Evolutionary conservation across 2,329 filamentous ascomycete genomes (phyloP).

Genomic region (Xylaria sp.): DNA sequence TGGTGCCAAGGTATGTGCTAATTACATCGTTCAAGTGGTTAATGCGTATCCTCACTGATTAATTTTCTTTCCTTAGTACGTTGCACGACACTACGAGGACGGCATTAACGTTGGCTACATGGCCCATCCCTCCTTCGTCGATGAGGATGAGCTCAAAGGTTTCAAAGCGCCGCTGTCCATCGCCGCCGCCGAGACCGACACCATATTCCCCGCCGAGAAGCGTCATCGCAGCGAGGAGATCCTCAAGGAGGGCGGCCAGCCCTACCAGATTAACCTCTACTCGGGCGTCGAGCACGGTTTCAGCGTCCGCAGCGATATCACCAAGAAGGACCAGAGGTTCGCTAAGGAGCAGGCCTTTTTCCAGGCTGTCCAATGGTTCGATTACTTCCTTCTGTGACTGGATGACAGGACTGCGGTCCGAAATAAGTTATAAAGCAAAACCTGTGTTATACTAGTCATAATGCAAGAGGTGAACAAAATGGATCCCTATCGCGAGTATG

Average conservation of each 20-base stretch:
- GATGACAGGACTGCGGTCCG: neutral
- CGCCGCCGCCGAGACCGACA: constrained; percentile 71
- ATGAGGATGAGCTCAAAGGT: constrained; percentile 71
- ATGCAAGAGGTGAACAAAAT: neutral
- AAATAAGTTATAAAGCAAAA: constrained; percentile 32
- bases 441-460: neutral
- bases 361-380: constrained; percentile 83
- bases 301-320: constrained; percentile 73
- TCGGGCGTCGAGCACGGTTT: constrained; percentile 80
- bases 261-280: constrained; percentile 83
- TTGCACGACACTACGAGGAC: constrained; percentile 71
- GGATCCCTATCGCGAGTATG: neutral
- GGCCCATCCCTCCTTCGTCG: constrained; percentile 82
- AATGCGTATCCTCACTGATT: constrained; percentile 11
- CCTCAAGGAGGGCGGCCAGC: constrained; percentile 64
- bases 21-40: neutral
- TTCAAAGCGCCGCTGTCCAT: constrained; percentile 77
- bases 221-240: constrained; percentile 74
- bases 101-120: constrained; percentile 77
- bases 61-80: constrained; percentile 61
- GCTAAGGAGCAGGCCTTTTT: constrained; percentile 84
- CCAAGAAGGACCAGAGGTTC: constrained; percentile 67
- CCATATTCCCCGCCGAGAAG: constrained; percentile 71
- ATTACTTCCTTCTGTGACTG: constrained; percentile 52
- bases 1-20: constrained; percentile 69